Evolutionary conservation across 208 protist species (phyloP), one percentile per base, ranked within the genome.

Genomic region (Porcisia deanei): DNA sequence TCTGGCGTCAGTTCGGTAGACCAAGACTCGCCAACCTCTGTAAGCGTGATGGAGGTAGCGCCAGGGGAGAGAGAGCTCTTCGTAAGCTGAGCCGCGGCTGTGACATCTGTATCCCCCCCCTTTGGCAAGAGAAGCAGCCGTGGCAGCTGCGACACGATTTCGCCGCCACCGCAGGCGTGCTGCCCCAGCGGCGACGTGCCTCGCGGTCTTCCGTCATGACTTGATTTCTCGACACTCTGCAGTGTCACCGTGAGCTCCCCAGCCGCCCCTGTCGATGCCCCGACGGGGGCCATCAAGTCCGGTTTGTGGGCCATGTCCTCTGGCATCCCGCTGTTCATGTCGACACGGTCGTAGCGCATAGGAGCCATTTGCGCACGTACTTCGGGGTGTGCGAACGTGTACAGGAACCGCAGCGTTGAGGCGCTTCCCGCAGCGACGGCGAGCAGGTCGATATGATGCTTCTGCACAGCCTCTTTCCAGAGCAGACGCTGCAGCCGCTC

Each of bases 291-390:
- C 63, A 25, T 20, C n/a, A 53, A 18, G 43, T 52, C 37, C 9
- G 70, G 30, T 6, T n/a, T 4, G 7, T 37, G 30, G 18, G 55
- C 55, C 60, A 87, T 81, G 8, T 84, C 88, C 55, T 96, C 91
- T 22, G 88, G 86, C 71, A 92, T 54, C 9, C 91, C 91, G 39
- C 82, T 96, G n/a, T 72, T 71, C 22, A 81, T 55, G 65, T 96
- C 86, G 43, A 96, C 85, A 41, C 89, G 91, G 81, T 96, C 88
- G 80, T 96, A 96, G 25, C 86, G 84, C 73, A 91, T 84, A 30
- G 76, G 80, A 47, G 74, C 81, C 64, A 96, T 57, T 18, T 85
- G 83, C 45, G 74, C 10, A 16, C 69, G 66, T 25, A 76, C 79
- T 5, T 72, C 69, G 4, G 49, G 30, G 2, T 77, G 57, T 1